Conservation (phyloP, 2,329 filamentous ascomycete species). For the Aureobasidium sp. region DNA sequence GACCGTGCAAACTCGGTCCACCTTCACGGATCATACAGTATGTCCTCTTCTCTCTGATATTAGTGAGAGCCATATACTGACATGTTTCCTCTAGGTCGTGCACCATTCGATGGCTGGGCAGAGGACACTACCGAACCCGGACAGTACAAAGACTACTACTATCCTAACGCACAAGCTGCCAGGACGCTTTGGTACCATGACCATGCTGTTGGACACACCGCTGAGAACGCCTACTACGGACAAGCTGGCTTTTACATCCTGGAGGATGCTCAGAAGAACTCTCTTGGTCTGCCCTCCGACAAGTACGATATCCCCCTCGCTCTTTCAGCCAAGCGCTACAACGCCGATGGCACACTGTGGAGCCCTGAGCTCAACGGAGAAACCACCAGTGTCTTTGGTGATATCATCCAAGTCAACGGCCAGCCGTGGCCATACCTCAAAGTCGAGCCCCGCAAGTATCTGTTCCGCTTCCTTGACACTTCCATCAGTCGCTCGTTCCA, state of each 20-base stretch:
- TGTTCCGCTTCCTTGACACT: constrained; percentile 46
- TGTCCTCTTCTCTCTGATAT: not conserved
- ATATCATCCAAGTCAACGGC: constrained; percentile 50
- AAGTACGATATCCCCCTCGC: constrained; percentile 46
- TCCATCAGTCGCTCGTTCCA: constrained; percentile 41
- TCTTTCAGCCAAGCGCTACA: constrained; percentile 44
- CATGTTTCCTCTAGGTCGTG: constrained; percentile 19
- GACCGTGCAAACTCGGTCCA: constrained; percentile 38
- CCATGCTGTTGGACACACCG: constrained; percentile 27
- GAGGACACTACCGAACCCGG: constrained; percentile 43
- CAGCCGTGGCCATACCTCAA: constrained; percentile 51
- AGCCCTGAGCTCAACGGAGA: constrained; percentile 36
- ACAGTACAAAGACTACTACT: constrained; percentile 55
- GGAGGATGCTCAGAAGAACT: constrained; percentile 41
- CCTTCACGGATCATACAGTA: constrained; percentile 41
- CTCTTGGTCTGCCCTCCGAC: constrained; percentile 42
- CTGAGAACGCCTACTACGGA: constrained; percentile 40
- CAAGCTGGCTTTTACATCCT: constrained; percentile 50
- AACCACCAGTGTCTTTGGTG: constrained; percentile 24
- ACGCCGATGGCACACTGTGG: constrained; percentile 41
- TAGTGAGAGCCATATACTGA: not conserved
- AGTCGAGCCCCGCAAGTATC: constrained; percentile 54
- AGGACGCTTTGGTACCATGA: constrained; percentile 26
- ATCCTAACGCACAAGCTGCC: constrained; percentile 48
- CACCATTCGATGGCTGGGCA: constrained; percentile 47